Evolutionary conservation across 78 protist species (phyloP), one percentile per base, ranked within the genome.

Genomic region (Pigoraptor vietnamica): DNA sequence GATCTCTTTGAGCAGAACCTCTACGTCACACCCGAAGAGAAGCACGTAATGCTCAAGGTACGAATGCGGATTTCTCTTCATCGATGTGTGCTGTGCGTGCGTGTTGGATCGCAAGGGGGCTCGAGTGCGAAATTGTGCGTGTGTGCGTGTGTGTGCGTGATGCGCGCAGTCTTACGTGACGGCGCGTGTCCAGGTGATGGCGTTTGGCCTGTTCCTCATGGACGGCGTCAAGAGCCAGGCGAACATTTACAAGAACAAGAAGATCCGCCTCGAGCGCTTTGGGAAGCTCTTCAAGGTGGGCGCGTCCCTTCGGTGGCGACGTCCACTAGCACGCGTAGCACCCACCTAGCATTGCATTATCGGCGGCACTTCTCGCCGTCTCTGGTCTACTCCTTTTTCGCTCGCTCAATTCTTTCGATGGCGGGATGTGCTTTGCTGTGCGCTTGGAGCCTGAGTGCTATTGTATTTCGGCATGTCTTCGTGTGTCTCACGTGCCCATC

Each of bases 11-110:
- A 95, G 24, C 33, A 56, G 23, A 94, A 92, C 1, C 55, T 81
- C 37, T 96, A 81, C 90, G 39, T 95, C 29, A 79, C 93, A 23
- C 97, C 97, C n/a, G 48, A 40, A 6, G 96, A 96, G 88, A 95
- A 94, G 88, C 96, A 95, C 94, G 67, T 91, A 40, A 83, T 94
- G 39, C 83, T 91, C 79, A 86, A 86, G 89, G 88, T 84, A 1
- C 19, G 86, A 48, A 6, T 21, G 14, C 14, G 67, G 6, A 48
- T 48, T 48, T n/a, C n/a, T n/a, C n/a, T n/a, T 9, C 24, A 1
- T 1, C 9, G 55, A 1, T 14, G 24, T 1, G 1, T 9, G 82
- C 32, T 67, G 82, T 23, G 33, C 9, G 6, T 25, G 32, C 9
- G 24, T 23, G 82, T 67, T 67, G n/a, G n/a, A n/a, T n/a, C n/a